Conservation (phyloP, 805 yeast species). For the Ogataea minuta region DNA sequence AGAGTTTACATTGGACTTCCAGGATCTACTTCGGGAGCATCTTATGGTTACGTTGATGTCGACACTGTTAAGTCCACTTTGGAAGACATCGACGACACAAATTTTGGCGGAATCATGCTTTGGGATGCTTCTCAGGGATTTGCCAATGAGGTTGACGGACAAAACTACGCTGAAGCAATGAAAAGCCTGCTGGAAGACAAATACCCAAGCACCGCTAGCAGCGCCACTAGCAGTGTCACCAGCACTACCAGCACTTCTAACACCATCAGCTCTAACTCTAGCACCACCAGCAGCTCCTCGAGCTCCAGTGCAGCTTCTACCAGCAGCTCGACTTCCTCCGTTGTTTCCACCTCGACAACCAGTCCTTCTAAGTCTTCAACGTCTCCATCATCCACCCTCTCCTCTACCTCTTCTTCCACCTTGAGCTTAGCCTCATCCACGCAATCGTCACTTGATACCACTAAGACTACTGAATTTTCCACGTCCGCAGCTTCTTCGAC, state of each 20-base stretch:
- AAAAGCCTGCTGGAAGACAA: conserved; percentile 24
- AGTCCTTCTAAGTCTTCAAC: too few relatives aligned
- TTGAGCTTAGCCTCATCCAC: too few relatives aligned
- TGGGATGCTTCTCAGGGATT: conserved; percentile 80
- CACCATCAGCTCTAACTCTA: conserved; percentile 12
- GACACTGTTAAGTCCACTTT: conserved; percentile 37
- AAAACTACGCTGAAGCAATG: conserved; percentile 29
- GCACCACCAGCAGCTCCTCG: conserved; percentile 1
- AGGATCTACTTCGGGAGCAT: conserved; percentile 49
- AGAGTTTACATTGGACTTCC: conserved; percentile 77
- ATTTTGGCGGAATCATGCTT: conserved; percentile 72
- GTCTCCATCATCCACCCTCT: too few relatives aligned
- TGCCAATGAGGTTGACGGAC: conserved; percentile 43
- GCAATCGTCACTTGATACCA: too few relatives aligned
- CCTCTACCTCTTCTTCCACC: too few relatives aligned
- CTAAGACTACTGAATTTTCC: not conserved
- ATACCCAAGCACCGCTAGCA: conserved; percentile 10
- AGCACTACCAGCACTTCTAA: conserved; percentile 10
- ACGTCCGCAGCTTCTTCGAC: conserved; percentile 7
- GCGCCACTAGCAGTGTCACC: conserved; percentile 13
- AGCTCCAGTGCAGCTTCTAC: conserved; percentile 12
- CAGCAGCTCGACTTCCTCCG: conserved; percentile 10
- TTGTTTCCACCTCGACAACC: conserved; percentile 6
- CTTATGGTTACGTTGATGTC: conserved; percentile 53
- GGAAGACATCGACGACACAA: conserved; percentile 27